phyloP scores from a whole-genome alignment of 441 rosid genomes.

The Mallotus repandus region DNA sequence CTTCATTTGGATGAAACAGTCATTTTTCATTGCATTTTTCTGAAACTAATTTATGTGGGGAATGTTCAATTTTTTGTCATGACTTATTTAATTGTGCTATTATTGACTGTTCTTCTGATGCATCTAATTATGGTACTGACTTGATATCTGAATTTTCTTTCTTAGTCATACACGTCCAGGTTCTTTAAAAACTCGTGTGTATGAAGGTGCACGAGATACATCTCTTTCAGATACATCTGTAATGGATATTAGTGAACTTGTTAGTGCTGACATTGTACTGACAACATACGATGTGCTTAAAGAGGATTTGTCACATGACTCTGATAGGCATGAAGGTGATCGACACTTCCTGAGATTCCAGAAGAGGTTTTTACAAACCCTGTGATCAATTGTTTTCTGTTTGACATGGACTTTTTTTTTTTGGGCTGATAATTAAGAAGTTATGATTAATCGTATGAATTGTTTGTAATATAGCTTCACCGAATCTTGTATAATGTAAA shows the following conservation, averaged over 20 bases:
- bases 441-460: not conserved
- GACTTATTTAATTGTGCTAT: slow-evolving; percentile 1
- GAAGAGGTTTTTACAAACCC: slow-evolving; percentile 68
- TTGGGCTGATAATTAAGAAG: not conserved
- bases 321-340: slow-evolving; percentile 93
- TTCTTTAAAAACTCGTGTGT: slow-evolving; percentile 64
- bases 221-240: slow-evolving; percentile 57
- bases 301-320: slow-evolving; percentile 94
- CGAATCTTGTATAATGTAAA: not conserved
- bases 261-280: slow-evolving; percentile 73
- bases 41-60: not conserved
- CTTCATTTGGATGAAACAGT: not conserved
- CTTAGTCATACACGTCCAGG: slow-evolving; percentile 84
- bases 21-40: not conserved
- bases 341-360: slow-evolving; percentile 84
- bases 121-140: slow-evolving; percentile 22
- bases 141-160: slow-evolving; percentile 26
- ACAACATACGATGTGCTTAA: slow-evolving; percentile 95
- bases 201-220: slow-evolving; percentile 79
- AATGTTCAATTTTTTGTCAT: slow-evolving; percentile 1
- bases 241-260: slow-evolving; percentile 63
- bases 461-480: not conserved
- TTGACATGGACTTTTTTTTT: slow-evolving; percentile 10
- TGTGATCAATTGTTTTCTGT: slow-evolving; percentile 25
- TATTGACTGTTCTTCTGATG: slow-evolving; percentile 22